Conservation (phyloP, 352 stramenopile species). For the Globisporangium uncinulatum region DNA sequence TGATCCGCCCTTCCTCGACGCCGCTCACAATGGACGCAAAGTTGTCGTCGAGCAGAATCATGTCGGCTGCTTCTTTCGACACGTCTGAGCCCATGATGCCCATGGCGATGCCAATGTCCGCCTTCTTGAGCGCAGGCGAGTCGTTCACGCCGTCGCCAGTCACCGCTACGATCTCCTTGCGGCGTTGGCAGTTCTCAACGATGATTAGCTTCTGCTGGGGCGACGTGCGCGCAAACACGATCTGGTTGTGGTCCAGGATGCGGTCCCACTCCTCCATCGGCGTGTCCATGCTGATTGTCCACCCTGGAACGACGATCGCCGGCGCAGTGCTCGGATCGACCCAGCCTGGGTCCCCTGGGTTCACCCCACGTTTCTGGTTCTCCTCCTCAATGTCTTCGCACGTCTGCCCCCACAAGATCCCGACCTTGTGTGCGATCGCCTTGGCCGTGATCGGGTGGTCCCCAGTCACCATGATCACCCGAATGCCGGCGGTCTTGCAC, state of each 20-base stretch:
- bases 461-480: slow-evolving; percentile 94
- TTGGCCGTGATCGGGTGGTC: slow-evolving; percentile 92
- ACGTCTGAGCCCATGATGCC: slow-evolving; percentile 97
- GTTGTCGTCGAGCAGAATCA: slow-evolving; percentile 97
- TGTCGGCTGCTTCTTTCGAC: slow-evolving; percentile 97
- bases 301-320: slow-evolving; percentile 82
- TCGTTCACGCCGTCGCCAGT: slow-evolving; percentile 99
- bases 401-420: slow-evolving; percentile 89
- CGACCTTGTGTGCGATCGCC: slow-evolving; percentile 92
- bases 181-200: slow-evolving; percentile 89
- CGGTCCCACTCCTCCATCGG: slow-evolving; percentile 81
- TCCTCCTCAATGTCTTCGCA: slow-evolving; percentile 79
- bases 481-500: slow-evolving; percentile 91
- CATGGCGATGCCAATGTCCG: slow-evolving; percentile 98
- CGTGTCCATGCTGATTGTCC: slow-evolving; percentile 75
- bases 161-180: slow-evolving; percentile 90
- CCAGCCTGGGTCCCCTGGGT: slow-evolving; percentile 62
- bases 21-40: slow-evolving; percentile 95
- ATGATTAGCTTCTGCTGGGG: slow-evolving; percentile 96
- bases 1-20: slow-evolving; percentile 84
- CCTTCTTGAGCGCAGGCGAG: slow-evolving; percentile 94
- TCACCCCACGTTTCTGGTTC: slow-evolving; percentile 44
- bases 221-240: slow-evolving; percentile 95
- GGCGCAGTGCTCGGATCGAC: slow-evolving; percentile 61
- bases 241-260: slow-evolving; percentile 79